phyloP scores from a whole-genome alignment of 1,139 yeast genomes.

The Yamadazyma triangularis region DNA sequence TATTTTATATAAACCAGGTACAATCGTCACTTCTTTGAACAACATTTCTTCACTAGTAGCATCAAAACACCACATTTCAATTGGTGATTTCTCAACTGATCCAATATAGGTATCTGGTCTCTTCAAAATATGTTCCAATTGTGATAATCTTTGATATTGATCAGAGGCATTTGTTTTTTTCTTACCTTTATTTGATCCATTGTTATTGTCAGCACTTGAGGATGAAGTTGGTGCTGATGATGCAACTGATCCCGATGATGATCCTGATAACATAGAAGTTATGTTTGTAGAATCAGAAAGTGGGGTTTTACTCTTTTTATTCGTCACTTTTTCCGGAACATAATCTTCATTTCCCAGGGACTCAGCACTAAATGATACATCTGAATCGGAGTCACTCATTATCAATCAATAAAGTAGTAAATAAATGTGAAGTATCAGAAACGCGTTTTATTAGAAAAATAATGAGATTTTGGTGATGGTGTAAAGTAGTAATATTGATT shows the following conservation, averaged over 20 bases:
- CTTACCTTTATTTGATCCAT: no score
- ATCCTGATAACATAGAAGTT: conserved; percentile 8
- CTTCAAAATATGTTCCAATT: conserved; percentile 90
- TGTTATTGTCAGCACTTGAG: conserved; percentile 2
- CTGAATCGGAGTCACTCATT: conserved; percentile 10
- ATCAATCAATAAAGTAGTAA: no score
- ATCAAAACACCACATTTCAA: conserved; percentile 84
- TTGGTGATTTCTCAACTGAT: conserved; percentile 77
- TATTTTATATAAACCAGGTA: conserved; percentile 94
- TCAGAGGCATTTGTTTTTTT: conserved; percentile 46
- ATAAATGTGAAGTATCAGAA: no score
- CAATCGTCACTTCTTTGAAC: conserved; percentile 67
- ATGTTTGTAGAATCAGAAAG: conserved; percentile 23
- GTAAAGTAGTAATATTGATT: no score
- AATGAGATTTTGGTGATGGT: no score
- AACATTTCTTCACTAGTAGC: conserved; percentile 68
- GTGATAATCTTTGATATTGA: conserved; percentile 90
- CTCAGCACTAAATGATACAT: background rate
- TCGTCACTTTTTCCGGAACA: conserved; percentile 9
- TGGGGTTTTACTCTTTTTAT: conserved; percentile 13
- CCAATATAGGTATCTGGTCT: conserved; percentile 99
- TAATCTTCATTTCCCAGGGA: conserved; percentile 6
- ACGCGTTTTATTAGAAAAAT: no score
- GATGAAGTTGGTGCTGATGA: conserved; percentile 1
- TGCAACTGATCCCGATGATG: background rate